Evolutionary conservation across 2,329 filamentous ascomycete genomes (phyloP).

Genomic region (Xylaria sp.): DNA sequence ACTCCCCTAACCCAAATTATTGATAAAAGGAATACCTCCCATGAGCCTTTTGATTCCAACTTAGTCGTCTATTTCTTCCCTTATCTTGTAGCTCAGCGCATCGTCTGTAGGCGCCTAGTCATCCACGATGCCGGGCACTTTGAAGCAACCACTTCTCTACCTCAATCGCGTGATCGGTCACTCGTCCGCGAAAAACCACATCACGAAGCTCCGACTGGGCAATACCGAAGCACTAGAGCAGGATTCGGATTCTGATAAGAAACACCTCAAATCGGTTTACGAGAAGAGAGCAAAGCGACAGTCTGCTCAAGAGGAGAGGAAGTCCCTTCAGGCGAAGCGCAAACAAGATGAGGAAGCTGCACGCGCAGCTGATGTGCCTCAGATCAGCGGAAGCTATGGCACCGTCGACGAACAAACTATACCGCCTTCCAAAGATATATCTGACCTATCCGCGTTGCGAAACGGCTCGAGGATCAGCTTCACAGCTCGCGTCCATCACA

Average conservation of each 20-base stretch:
- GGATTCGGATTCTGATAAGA: conserved; percentile 41
- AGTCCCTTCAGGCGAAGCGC: conserved; percentile 42
- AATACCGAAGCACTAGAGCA: conserved; percentile 42
- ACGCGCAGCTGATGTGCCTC: conserved; percentile 35
- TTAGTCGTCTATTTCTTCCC: neutral
- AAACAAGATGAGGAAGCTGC: conserved; percentile 44
- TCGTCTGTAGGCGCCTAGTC: neutral
- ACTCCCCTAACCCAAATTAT: neutral
- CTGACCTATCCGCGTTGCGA: conserved; percentile 48
- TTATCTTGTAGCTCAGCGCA: neutral
- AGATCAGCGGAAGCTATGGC: conserved; percentile 38
- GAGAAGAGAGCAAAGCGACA: conserved; percentile 43
- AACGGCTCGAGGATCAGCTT: conserved; percentile 68
- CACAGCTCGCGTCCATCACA: conserved; percentile 75
- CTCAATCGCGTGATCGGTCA: conserved; percentile 48
- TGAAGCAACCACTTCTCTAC: conserved; percentile 47
- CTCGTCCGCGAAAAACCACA: conserved; percentile 46
- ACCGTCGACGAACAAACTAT: conserved; percentile 46
- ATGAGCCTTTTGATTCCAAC: neutral
- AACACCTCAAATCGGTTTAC: conserved; percentile 42
- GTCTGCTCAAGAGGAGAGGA: conserved; percentile 42
- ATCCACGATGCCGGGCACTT: conserved; percentile 40
- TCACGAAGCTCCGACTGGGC: conserved; percentile 46
- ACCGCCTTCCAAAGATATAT: conserved; percentile 45
- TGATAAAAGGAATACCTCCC: neutral